These are phyloP conservation scores for Boletellus emodensis DNA, from an alignment of 768 basidiomycete genomes.

Conservation along the genomic window DNA sequence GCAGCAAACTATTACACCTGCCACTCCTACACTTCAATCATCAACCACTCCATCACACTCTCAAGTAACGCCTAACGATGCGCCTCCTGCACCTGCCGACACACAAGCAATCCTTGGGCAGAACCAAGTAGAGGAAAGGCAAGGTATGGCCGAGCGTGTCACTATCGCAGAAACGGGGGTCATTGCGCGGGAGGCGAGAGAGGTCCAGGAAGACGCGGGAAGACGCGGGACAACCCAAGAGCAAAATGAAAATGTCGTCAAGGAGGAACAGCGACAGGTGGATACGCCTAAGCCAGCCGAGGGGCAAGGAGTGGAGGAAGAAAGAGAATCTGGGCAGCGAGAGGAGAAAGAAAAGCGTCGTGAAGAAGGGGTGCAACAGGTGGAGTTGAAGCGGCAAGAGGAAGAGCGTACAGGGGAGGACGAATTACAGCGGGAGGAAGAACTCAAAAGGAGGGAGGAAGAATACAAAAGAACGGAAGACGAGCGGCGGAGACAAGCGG, in stretches of 20 bases:
- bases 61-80: not conserved
- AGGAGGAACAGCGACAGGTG: not conserved
- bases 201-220: not conserved
- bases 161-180: not conserved
- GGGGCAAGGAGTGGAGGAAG: not conserved
- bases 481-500: no score
- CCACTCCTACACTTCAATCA: conserved; percentile 14
- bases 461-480: no score
- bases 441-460: no score
- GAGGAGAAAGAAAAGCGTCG: conserved; percentile 1
- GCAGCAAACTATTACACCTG: not conserved
- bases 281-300: not conserved
- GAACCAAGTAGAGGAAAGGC: conserved; percentile 38
- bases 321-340: not conserved
- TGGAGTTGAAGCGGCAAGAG: not conserved
- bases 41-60: conserved; percentile 22
- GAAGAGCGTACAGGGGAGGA: no score
- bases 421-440: no score
- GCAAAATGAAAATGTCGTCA: conserved; percentile 14
- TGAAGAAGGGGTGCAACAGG: conserved; percentile 4
- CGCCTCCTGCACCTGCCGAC: conserved; percentile 1
- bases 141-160: not conserved
- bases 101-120: conserved; percentile 36
- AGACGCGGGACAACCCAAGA: conserved; percentile 18
- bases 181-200: not conserved